Evolutionary conservation across 2,329 filamentous ascomycete genomes (phyloP).

Genomic region (Monosporascus ibericus): DNA sequence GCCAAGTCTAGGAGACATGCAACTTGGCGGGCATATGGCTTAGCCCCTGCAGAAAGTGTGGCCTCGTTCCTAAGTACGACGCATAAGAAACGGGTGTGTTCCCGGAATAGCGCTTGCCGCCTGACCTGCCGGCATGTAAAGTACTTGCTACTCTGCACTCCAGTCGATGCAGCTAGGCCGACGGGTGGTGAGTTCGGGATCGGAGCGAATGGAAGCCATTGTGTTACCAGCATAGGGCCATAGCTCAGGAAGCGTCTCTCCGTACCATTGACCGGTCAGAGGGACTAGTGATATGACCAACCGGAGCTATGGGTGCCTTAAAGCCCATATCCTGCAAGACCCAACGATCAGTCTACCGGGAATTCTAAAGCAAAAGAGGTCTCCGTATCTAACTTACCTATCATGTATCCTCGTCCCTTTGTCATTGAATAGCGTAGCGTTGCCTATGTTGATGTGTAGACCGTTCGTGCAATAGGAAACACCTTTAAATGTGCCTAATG

Average conservation of each 20-base stretch:
- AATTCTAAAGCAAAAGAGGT: no score
- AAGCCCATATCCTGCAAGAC: no score
- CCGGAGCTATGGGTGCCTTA: no score
- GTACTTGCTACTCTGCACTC: background rate
- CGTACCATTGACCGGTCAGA: background rate
- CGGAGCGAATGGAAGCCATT: background rate
- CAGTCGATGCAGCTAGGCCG: background rate
- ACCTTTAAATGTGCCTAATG: no score
- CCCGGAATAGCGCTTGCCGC: background rate
- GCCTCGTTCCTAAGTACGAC: background rate
- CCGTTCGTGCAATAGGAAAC: no score
- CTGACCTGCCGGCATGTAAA: background rate
- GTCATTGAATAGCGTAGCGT: no score
- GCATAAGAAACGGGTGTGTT: background rate
- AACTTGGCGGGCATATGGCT: background rate
- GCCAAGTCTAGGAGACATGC: background rate
- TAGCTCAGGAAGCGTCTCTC: background rate
- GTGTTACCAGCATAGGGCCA: background rate
- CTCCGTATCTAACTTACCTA: no score
- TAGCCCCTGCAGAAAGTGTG: background rate
- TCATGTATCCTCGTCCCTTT: no score
- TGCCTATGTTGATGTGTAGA: no score
- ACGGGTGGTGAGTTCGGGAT: background rate
- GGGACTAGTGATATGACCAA: background rate
- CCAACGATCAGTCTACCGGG: no score